Base-by-base conservation (phyloP, 805 yeast genomes). In the Candida takata region DNA sequence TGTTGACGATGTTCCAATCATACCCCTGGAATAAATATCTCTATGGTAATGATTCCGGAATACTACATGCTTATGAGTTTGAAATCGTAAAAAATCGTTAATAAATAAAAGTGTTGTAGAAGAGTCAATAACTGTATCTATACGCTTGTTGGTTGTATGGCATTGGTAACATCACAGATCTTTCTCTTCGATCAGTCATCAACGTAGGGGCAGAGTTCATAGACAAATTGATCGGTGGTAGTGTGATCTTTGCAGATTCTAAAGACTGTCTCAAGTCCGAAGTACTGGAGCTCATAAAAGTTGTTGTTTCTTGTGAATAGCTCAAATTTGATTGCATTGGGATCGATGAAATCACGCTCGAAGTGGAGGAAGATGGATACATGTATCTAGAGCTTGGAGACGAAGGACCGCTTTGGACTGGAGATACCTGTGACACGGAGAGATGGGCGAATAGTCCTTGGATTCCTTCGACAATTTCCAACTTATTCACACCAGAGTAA, bases 401-500 rank as follows among this genome's bases (percentile, higher is more conserved):
- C 3, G 33, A 30, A 14, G 33, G n/a, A 9, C 26, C 18, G 16
- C 33, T 30, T 15, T 30, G 33, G 26, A 30, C 23, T 11, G 33
- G 33, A 7, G 33, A 30, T 16, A 15, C 15, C 6, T 8, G 15
- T 14, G 21, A 29, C 6, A n/a, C n/a, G 8, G 27, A 13, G 8
- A 30, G 27, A 10, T 16, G 16, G 7, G 12, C 16, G n/a, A 31
- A 24, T 24, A 31, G 16, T 14, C 10, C 15, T 3, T 23, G 17
- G 20, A 29, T 20, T 3, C 38, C 36, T 13, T 14, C 4, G 20
- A 31, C 15, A 10, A 34, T 14, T 12, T 31, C 30, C 3, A 15
- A 13, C 19, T 32, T 38, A 20, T 31, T 37, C 16, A 23, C 17
- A 4, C 37, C 40, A 6, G 28, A 24, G 26, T 35, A 35, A 2